Conservation (phyloP, 129 eudicot species). For the Saposhnikovia divaricata region DNA sequence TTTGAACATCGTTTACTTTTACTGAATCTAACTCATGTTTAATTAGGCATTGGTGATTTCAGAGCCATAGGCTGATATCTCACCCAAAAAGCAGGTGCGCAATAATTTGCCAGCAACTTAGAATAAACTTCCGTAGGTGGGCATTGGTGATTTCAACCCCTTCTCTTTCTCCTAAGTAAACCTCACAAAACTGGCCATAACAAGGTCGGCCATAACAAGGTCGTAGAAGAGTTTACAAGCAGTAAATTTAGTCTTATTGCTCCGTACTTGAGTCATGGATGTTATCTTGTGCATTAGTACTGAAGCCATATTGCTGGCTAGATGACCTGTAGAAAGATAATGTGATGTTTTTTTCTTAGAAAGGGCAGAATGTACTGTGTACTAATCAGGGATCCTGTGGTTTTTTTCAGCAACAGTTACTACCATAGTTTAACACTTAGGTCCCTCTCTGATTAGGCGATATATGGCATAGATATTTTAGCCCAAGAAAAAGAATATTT, state of each 20-base stretch:
- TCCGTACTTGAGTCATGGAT: neutral
- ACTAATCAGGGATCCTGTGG: neutral
- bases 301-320: conserved; percentile 13
- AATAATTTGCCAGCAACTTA: neutral
- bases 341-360: conserved; percentile 1
- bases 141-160: neutral
- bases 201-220: neutral
- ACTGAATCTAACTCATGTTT: neutral
- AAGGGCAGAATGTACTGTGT: neutral
- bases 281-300: neutral
- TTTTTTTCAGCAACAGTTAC: conserved; percentile 1
- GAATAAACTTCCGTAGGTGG: neutral
- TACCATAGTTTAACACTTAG: conserved; percentile 1
- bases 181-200: neutral
- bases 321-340: conserved; percentile 37
- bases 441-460: neutral
- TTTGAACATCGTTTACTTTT: neutral
- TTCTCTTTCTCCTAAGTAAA: neutral
- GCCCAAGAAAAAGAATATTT: neutral
- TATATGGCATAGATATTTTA: neutral
- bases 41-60: neutral
- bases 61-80: neutral
- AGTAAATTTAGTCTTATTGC: neutral
- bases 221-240: neutral
- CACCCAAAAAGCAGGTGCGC: neutral